Evolutionary conservation across 2,329 filamentous ascomycete species (phyloP), one percentile per base, ranked within the genome.

Genomic region (Curvularia sp.): DNA sequence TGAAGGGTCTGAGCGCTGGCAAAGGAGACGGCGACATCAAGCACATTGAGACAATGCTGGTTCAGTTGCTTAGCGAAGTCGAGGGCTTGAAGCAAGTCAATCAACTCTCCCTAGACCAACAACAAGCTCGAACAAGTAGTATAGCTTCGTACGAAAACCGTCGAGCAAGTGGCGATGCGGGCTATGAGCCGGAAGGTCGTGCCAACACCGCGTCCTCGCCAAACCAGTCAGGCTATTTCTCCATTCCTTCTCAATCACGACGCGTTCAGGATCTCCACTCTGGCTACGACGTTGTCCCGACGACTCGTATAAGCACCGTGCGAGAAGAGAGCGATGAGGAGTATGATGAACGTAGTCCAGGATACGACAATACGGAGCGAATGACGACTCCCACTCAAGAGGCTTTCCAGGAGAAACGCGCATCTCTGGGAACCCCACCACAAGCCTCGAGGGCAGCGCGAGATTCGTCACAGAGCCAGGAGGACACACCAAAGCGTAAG

Each of bases 51-150:
- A 69, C 73, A 42, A 82, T 82, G 81, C 85, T 99, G 32, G 91
- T 95, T 76, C 93, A 97, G 73, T 85, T 99, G 21, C 86, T 99
- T 19, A 90, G 88, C 49, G 95, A 99, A 74, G 93, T 99, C 6
- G 94, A 98, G 74, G 90, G 75, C 34, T 68, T 83, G 55, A 83
- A 82, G 68, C 74, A 80, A 10, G 65, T 71, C 9, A 77, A 79
- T 53, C 69, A 71, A 18, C 55, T 77, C 25, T 67, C 68, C 6
- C 63, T 73, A 57, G 70, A 72, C 15, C 71, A 73, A 45, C 73
- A 74, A 15, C 43, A 47, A 53, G 67, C 69, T 43, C 69, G 68
- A 27, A 71, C 79, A 8, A 78, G 79, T 58, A 89, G 86, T 64
- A 80, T 87, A 38, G 85, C 83, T 23, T 92, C 91, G 0, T 88